Evolutionary conservation across 2,329 filamentous ascomycete genomes (phyloP).

Genomic region (Raffaelea arxii): DNA sequence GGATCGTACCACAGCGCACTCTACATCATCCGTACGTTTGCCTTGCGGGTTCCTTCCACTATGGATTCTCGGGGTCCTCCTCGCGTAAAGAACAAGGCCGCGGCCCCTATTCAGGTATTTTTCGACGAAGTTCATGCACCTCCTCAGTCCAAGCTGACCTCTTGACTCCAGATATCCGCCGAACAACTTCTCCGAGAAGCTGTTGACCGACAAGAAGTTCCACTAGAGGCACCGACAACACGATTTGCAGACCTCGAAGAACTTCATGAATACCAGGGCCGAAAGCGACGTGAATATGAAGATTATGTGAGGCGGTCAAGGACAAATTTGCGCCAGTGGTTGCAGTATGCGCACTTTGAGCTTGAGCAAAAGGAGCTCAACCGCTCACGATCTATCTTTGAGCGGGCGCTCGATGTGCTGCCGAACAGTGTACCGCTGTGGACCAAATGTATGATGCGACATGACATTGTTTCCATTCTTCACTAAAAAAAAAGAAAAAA

Average conservation of each 20-base stretch:
- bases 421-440: conserved; percentile 78
- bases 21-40: too few relatives aligned
- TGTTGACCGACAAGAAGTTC: conserved; percentile 87
- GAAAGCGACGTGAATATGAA: conserved; percentile 94
- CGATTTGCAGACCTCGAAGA: conserved; percentile 95
- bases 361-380: conserved; percentile 96
- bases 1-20: too few relatives aligned
- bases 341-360: conserved; percentile 95
- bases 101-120: conserved; percentile 55
- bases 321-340: conserved; percentile 98
- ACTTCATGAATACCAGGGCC: conserved; percentile 91
- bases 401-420: conserved; percentile 87
- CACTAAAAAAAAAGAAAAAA: too few relatives aligned
- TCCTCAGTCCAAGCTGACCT: neutral
- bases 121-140: conserved; percentile 30
- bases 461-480: neutral
- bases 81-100: conserved; percentile 96
- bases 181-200: conserved; percentile 96
- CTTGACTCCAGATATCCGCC: conserved; percentile 69
- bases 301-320: conserved; percentile 94
- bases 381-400: conserved; percentile 85
- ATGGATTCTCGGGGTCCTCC: conserved; percentile 95
- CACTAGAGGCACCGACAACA: conserved; percentile 82
- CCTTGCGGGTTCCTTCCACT: too few relatives aligned
- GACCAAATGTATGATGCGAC: conserved; percentile 39